Evolutionary conservation across 2,329 filamentous ascomycete genomes (phyloP).

Genomic region (Lomentospora prolificans): DNA sequence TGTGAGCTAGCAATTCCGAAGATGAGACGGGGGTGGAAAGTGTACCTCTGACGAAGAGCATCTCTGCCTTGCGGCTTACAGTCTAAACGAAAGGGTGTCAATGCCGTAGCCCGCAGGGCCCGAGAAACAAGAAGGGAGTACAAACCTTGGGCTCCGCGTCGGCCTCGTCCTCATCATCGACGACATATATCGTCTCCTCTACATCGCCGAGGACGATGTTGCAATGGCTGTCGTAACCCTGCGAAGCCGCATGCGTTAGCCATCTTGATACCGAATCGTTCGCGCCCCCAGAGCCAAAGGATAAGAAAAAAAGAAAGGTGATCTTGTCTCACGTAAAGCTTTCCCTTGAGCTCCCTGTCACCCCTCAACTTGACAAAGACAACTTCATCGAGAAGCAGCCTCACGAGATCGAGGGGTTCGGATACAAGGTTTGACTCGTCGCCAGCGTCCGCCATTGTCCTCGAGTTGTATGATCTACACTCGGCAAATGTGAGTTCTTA

Average conservation of each 20-base stretch:
- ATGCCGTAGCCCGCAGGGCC: too few relatives aligned
- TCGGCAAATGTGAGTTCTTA: neutral
- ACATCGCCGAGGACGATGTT: conserved; percentile 94
- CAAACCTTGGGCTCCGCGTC: conserved; percentile 56
- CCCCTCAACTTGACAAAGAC: conserved; percentile 96
- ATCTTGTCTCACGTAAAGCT: conserved; percentile 65
- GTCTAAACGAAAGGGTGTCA: conserved; percentile 43
- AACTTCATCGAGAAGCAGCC: conserved; percentile 86
- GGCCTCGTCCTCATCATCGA: conserved; percentile 25
- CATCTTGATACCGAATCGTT: neutral
- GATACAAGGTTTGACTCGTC: conserved; percentile 65
- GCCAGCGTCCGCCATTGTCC: conserved; percentile 71
- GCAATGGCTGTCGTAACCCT: conserved; percentile 99
- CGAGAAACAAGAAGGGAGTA: too few relatives aligned
- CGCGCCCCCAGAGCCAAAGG: neutral
- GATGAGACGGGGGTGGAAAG: conserved; percentile 7
- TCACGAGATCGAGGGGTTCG: conserved; percentile 92
- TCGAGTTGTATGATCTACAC: too few relatives aligned
- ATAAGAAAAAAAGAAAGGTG: neutral
- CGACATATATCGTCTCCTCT: conserved; percentile 90
- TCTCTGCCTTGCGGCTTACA: conserved; percentile 93
- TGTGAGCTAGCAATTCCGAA: neutral
- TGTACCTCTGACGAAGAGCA: conserved; percentile 94
- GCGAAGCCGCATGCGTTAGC: neutral
- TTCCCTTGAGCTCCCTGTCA: conserved; percentile 89